These are phyloP conservation scores for Linanthus parryae DNA, from an alignment of 148 eudicot genomes.

Conservation along the genomic window DNA sequence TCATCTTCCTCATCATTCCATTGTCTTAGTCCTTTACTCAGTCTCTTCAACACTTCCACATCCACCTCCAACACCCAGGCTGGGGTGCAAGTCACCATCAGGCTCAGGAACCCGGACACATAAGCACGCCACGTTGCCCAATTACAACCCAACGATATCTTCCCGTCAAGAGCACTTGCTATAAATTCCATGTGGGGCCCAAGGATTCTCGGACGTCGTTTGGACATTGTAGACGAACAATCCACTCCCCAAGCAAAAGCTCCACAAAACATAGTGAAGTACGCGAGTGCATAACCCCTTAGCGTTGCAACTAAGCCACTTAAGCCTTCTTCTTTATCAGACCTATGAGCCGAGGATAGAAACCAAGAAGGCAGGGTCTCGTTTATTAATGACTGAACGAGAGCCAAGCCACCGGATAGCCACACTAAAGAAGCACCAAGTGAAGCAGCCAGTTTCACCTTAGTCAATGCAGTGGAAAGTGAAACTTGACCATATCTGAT, in stretches of 20 bases:
- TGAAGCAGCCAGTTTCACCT: constrained; percentile 50
- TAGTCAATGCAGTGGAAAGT: constrained; percentile 42
- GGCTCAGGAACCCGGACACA: constrained; percentile 39
- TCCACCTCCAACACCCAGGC: constrained; percentile 61
- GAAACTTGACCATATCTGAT: constrained; percentile 37
- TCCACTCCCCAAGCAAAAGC: constrained; percentile 71
- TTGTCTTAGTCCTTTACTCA: constrained; percentile 43
- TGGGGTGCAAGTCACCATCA: constrained; percentile 53
- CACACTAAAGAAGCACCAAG: constrained; percentile 60
- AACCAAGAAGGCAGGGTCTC: constrained; percentile 83
- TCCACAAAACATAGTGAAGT: constrained; percentile 50
- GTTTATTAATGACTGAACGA: constrained; percentile 47
- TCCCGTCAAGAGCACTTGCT: constrained; percentile 58
- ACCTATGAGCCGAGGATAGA: constrained; percentile 37
- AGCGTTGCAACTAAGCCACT: constrained; percentile 35
- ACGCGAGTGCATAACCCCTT: constrained; percentile 56
- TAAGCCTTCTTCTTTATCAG: constrained; percentile 31
- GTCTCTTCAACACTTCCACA: constrained; percentile 32
- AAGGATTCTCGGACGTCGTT: constrained; percentile 36
- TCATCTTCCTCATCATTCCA: constrained; percentile 52
- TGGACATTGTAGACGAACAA: constrained; percentile 30
- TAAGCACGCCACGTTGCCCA: constrained; percentile 56
- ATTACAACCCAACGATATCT: constrained; percentile 64
- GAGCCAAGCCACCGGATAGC: constrained; percentile 51
- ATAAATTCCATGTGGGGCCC: constrained; percentile 55